These are phyloP conservation scores for Candida chilensis DNA, from an alignment of 805 yeast species.

Conservation along the genomic window DNA sequence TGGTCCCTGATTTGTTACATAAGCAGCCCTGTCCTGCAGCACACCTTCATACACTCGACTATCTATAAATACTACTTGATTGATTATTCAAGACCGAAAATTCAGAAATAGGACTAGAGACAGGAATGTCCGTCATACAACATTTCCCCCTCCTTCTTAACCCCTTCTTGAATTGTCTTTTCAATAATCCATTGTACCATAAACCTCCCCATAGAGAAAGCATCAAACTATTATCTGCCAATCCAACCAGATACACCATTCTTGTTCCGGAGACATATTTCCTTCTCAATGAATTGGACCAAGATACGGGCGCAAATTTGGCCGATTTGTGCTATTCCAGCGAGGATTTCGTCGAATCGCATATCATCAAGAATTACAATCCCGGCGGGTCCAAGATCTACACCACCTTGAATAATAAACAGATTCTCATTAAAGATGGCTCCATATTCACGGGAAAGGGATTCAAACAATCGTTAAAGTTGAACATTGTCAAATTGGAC, in stretches of 20 bases:
- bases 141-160: constrained; percentile 49
- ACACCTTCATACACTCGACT: too few species aligned
- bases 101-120: too few species aligned
- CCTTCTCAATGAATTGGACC: constrained; percentile 29
- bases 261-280: constrained; percentile 55
- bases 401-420: constrained; percentile 46
- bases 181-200: constrained; percentile 44
- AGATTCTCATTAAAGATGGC: constrained; percentile 47
- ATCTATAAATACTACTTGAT: too few species aligned
- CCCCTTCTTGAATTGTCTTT: constrained; percentile 56
- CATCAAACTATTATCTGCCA: constrained; percentile 27
- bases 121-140: too few species aligned
- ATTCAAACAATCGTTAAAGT: constrained; percentile 33
- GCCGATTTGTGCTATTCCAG: constrained; percentile 42
- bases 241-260: constrained; percentile 44
- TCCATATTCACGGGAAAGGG: constrained; percentile 49
- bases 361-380: constrained; percentile 33
- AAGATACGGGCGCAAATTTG: constrained; percentile 24
- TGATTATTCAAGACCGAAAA: too few species aligned
- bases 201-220: constrained; percentile 38
- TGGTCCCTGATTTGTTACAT: too few species aligned
- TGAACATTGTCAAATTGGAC: constrained; percentile 33
- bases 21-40: too few species aligned
- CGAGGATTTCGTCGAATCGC: constrained; percentile 55
- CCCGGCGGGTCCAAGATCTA: constrained; percentile 30